These are phyloP conservation scores for Tricholoma flavovirens DNA, from an alignment of 768 basidiomycete species.

Conservation along the genomic window DNA sequence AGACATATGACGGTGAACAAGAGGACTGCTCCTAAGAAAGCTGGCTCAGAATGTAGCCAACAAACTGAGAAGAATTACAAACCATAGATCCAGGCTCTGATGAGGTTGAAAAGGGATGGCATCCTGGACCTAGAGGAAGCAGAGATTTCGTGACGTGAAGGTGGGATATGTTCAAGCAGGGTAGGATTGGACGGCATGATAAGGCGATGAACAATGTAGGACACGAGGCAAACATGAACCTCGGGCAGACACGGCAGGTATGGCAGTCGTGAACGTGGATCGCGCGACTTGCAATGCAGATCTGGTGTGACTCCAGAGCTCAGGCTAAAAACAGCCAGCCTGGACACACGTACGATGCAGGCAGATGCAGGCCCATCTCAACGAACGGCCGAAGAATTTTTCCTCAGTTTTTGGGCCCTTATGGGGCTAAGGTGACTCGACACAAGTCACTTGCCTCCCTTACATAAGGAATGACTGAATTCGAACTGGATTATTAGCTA, in stretches of 20 bases:
- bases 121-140: slow-evolving; percentile 40
- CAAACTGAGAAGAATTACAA: slow-evolving; percentile 19
- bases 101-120: slow-evolving; percentile 67
- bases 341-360: not conserved
- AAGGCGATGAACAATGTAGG: slow-evolving; percentile 29
- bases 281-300: not conserved
- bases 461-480: too few relatives aligned
- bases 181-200: slow-evolving; percentile 36
- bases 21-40: slow-evolving; percentile 50
- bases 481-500: too few relatives aligned
- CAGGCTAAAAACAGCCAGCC: not conserved
- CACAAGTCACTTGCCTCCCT: too few relatives aligned
- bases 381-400: not conserved
- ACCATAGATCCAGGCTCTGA: slow-evolving; percentile 67
- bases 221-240: slow-evolving; percentile 46
- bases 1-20: slow-evolving; percentile 76
- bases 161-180: slow-evolving; percentile 20
- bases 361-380: not conserved
- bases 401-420: too few relatives aligned
- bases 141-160: slow-evolving; percentile 8
- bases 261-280: slow-evolving; percentile 11
- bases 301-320: not conserved
- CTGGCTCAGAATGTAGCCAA: slow-evolving; percentile 5
- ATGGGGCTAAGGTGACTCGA: not conserved
- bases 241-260: slow-evolving; percentile 6